phyloP scores from a whole-genome alignment of 2,329 filamentous ascomycete genomes.

The Colletotrichum sp. region DNA sequence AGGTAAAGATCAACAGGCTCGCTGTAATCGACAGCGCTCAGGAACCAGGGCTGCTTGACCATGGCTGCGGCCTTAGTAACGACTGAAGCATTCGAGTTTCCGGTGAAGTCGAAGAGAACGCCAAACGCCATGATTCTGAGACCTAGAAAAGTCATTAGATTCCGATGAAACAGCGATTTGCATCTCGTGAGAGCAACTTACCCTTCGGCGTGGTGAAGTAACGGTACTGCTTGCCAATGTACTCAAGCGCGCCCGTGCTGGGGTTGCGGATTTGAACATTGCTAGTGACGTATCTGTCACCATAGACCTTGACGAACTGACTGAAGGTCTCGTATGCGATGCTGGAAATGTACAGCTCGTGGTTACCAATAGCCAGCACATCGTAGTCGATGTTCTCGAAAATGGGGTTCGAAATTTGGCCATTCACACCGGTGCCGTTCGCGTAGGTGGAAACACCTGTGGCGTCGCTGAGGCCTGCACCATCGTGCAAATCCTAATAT shows the following conservation, averaged over 20 bases:
- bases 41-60: constrained; percentile 65
- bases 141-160: not conserved
- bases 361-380: constrained; percentile 56
- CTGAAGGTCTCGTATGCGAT: constrained; percentile 67
- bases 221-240: constrained; percentile 47
- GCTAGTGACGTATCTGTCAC: constrained; percentile 49
- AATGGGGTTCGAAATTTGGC: constrained; percentile 54
- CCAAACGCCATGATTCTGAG: constrained; percentile 50
- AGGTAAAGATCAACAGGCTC: constrained; percentile 68
- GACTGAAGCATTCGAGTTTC: constrained; percentile 65
- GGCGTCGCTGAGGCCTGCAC: constrained; percentile 66
- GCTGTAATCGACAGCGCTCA: constrained; percentile 54
- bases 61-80: constrained; percentile 59
- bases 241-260: constrained; percentile 42
- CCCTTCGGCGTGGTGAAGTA: constrained; percentile 48
- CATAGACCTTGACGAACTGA: constrained; percentile 62
- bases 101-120: constrained; percentile 52
- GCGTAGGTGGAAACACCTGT: constrained; percentile 40
- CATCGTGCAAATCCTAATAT: constrained; percentile 66
- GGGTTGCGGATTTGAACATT: constrained; percentile 49
- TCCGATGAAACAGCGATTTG: accelerated
- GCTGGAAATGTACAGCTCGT: constrained; percentile 68
- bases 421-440: constrained; percentile 47
- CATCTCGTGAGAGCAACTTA: not conserved
- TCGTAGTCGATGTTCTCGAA: constrained; percentile 49